phyloP scores from a whole-genome alignment of 176 grass and related monocot genomes.

The Rhipidocladum racemiflorum region DNA sequence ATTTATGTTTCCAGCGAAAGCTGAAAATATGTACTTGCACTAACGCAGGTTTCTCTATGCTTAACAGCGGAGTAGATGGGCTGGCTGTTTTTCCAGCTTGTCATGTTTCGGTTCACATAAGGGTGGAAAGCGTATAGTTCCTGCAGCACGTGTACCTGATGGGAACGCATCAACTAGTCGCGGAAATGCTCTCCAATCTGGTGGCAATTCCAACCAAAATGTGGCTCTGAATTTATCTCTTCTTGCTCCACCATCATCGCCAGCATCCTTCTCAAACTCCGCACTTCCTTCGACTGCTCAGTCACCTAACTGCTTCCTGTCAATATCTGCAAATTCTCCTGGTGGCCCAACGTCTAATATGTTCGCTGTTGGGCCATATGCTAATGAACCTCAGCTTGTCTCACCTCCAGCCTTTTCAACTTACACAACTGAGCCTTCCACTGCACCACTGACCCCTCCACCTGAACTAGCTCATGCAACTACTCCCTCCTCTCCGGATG shows the following conservation, averaged over 20 bases:
- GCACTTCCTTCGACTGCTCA: slow-evolving; percentile 73
- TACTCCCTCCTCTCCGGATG: slow-evolving; percentile 87
- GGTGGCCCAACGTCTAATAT: slow-evolving; percentile 69
- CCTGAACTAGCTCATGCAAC: slow-evolving; percentile 80
- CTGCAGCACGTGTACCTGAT: slow-evolving; percentile 68
- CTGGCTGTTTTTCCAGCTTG: slow-evolving; percentile 68
- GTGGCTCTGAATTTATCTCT: slow-evolving; percentile 67
- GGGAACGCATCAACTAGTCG: slow-evolving; percentile 47
- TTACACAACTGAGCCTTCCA: slow-evolving; percentile 87
- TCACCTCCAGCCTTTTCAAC: slow-evolving; percentile 83
- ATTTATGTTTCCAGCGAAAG: not conserved
- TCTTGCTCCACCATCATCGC: slow-evolving; percentile 77
- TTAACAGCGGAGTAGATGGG: slow-evolving; percentile 63
- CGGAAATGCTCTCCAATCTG: slow-evolving; percentile 54
- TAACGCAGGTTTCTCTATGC: slow-evolving; percentile 23
- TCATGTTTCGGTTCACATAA: slow-evolving; percentile 85
- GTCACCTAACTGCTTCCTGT: slow-evolving; percentile 72
- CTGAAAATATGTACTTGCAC: slow-evolving; percentile 3
- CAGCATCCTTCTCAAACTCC: slow-evolving; percentile 76
- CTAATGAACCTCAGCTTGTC: slow-evolving; percentile 83
- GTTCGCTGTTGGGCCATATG: slow-evolving; percentile 78
- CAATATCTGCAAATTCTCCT: slow-evolving; percentile 70
- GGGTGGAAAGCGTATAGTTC: slow-evolving; percentile 70
- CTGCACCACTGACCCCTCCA: slow-evolving; percentile 81
- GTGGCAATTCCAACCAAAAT: slow-evolving; percentile 65